Conservation (phyloP, 2,329 filamentous ascomycete species). For the Talaromyces sp. region DNA sequence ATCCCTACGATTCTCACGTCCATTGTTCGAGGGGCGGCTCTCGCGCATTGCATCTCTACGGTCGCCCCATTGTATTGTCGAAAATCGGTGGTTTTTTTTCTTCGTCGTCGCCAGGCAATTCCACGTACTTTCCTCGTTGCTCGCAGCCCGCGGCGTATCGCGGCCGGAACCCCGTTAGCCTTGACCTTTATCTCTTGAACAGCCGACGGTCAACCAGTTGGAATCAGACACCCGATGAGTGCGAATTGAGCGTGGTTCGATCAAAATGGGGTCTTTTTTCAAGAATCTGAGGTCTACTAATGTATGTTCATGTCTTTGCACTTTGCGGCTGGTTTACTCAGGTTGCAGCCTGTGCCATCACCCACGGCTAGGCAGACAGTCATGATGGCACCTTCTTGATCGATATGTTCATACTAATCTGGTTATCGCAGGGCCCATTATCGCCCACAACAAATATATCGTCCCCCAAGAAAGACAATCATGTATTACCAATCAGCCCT, state of each 20-base stretch:
- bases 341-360: background rate
- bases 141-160: background rate
- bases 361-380: background rate
- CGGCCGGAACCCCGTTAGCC: background rate
- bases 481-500: slow-evolving; percentile 55
- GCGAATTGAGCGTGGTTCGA: background rate
- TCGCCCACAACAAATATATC: slow-evolving; percentile 46
- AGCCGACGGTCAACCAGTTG: background rate
- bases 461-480: slow-evolving; percentile 58
- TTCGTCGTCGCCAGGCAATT: background rate
- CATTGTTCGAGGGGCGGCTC: background rate
- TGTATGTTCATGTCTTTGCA: slow-evolving; percentile 26
- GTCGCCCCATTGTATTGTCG: background rate
- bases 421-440: slow-evolving; percentile 42
- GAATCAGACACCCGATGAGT: slow-evolving; percentile 1
- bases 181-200: background rate
- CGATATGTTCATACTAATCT: background rate
- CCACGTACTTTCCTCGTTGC: background rate
- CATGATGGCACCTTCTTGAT: background rate
- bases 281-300: slow-evolving; percentile 40
- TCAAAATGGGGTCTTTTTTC: slow-evolving; percentile 41
- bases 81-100: background rate
- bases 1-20: background rate
- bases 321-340: background rate
- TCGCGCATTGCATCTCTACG: background rate